Base-by-base conservation (phyloP, 1,139 yeast genomes). In the Yamadazyma siamensis region DNA sequence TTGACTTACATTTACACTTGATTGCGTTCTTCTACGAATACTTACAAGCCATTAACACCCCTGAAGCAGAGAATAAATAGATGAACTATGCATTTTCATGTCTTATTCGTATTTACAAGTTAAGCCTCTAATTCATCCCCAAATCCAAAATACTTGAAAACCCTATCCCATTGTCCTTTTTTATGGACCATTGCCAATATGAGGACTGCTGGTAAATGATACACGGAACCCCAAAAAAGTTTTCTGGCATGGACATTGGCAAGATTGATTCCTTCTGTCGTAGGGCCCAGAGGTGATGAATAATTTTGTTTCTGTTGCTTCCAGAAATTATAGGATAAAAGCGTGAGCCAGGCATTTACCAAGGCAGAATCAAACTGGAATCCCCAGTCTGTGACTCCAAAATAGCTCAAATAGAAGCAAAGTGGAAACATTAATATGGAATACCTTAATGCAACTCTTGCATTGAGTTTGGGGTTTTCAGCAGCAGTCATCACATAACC, bases 401-500 rank as follows among this genome's bases (percentile, higher is more conserved):
- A 87, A 52, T 83, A 86, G 28, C 84, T 67, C 37, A 91, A 61
- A 1, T 94, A 96, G 49, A 81, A 73, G 54, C 98, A 91, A 28
- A 91, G 64, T 2, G 97, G 97, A 58, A 91, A 86, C 96, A 91
- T 88, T 37, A 84, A 64, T 10, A 91, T 45, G 0, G 97, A 83
- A 52, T 91, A 91, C 27, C 98, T 67, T 32, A 91, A 69, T 0
- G 96, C 89, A 1, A 94, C 98, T 31, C 98, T 71, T 0, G 97
- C 97, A 54, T 94, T 94, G 29, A 91, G 64, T 35, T 75, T 76
- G 2, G 99, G 98, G 49, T 91, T 86, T 38, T 82, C 91, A 61
- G 88, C 89, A 0, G 96, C 95, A 0, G 97, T 74, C 99, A 91
- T 91, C 11, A 87, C 88, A 56, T 91, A 91, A 0, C 98, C 98